These are phyloP conservation scores for Paecilomyces sp. DNA, from an alignment of 2,329 filamentous ascomycete species.

Conservation along the genomic window DNA sequence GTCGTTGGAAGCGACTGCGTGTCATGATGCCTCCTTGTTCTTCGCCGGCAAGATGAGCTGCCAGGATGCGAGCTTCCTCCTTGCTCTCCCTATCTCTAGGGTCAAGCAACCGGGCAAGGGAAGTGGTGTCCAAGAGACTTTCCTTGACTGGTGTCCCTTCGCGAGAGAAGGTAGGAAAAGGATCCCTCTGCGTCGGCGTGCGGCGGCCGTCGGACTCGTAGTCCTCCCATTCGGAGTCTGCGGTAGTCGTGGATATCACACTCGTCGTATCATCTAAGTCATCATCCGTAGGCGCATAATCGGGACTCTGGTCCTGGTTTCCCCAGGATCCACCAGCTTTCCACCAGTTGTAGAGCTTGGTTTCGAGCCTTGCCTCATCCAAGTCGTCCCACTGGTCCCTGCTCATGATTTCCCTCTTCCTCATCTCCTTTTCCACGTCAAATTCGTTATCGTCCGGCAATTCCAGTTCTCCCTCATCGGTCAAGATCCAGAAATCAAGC, in stretches of 20 bases:
- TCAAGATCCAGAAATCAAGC: constrained; percentile 49
- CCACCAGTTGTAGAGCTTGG: constrained; percentile 78
- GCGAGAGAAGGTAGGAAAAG: constrained; percentile 37
- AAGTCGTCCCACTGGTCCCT: constrained; percentile 34
- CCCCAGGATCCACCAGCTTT: constrained; percentile 79
- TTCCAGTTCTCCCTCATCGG: constrained; percentile 46
- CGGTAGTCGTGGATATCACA: constrained; percentile 58
- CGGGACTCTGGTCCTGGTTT: constrained; percentile 69
- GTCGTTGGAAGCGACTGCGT: constrained; percentile 65
- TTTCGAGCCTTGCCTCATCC: constrained; percentile 62
- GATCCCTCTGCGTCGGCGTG: constrained; percentile 66
- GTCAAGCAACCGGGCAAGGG: constrained; percentile 74
- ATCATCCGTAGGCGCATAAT: constrained; percentile 55
- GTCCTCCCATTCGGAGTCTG: constrained; percentile 44
- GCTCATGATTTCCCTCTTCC: constrained; percentile 49
- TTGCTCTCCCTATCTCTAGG: constrained; percentile 70
- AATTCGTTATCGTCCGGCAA: constrained; percentile 57
- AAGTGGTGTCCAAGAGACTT: constrained; percentile 55
- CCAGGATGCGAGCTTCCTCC: constrained; percentile 72
- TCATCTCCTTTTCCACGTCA: constrained; percentile 75
- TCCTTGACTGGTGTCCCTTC: constrained; percentile 52
- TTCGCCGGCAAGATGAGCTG: constrained; percentile 64
- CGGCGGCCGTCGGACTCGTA: constrained; percentile 46
- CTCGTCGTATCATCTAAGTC: constrained; percentile 71
- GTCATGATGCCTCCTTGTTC: constrained; percentile 62